These are phyloP conservation scores for Leishmania lainsoni DNA, from an alignment of 208 protist species.

Conservation along the genomic window DNA sequence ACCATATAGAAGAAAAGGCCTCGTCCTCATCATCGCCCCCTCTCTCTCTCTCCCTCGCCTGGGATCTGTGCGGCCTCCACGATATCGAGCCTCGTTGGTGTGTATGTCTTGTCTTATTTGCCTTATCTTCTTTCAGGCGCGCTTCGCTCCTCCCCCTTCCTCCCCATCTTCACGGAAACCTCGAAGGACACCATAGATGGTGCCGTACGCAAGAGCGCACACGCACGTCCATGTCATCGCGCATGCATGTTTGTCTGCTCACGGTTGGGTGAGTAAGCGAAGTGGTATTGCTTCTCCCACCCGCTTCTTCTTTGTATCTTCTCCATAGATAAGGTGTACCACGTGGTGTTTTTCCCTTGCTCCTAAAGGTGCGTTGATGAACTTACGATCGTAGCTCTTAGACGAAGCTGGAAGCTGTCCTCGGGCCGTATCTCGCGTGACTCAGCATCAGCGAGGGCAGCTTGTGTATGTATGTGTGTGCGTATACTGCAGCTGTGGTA, in stretches of 20 bases:
- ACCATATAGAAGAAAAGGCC: no score
- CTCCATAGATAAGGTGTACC: neutral
- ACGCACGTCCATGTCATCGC: neutral
- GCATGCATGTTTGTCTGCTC: neutral
- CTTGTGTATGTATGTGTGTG: slow-evolving; percentile 9
- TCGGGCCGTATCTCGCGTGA: no score
- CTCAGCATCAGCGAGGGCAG: neutral
- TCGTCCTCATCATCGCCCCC: no score
- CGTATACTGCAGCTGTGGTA: slow-evolving; percentile 3
- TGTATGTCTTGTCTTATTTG: neutral
- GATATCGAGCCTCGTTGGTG: neutral
- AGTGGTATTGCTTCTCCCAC: neutral
- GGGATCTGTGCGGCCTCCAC: neutral
- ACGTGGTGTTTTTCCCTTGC: neutral
- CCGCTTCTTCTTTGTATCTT: slow-evolving; percentile 16
- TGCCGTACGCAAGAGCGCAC: neutral
- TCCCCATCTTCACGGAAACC: neutral
- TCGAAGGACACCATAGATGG: neutral
- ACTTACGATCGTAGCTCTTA: neutral
- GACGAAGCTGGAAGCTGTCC: neutral
- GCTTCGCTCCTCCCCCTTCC: neutral
- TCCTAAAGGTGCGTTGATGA: neutral
- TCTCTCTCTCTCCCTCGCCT: neutral
- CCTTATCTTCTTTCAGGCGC: neutral
- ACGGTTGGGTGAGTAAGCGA: no score